Evolutionary conservation across 495 filamentous ascomycete species (phyloP), one percentile per base, ranked within the genome.

Genomic region (Penicillium crystallinum): DNA sequence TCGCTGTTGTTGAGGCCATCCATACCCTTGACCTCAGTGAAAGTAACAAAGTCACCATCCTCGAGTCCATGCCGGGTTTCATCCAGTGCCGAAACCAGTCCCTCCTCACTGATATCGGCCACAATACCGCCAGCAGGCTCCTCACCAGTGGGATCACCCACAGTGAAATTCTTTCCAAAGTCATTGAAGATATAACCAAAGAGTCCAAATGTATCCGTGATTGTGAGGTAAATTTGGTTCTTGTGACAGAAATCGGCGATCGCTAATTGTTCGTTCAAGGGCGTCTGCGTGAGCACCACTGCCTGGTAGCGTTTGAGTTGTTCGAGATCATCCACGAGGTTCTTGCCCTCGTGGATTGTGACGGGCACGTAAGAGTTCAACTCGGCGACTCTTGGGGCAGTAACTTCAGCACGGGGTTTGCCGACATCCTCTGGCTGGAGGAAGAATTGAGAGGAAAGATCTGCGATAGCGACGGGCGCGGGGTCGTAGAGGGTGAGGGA

Each of bases 121-220:
- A 99, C 81, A 52, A 99, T 97, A 17, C 95, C 95, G 61, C 69
- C 86, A n/a, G 86, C 73, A 22, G 88, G 85, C 44, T 86, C 87
- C 70, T 99, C 95, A 53, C 95, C 95, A 10, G 87, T 97, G 10
- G 91, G 73, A 66, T 99, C 95, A 46, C 90, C 84, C 33, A 91
- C 78, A 8, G 87, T 86, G 67, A 97, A 97, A 45, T 93, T 86
- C 66, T 93, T 83, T 54, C 95, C 95, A 64, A 97, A 97, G 63
- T 99, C 95, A 62, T 92, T 96, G 76, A 97, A 99, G 53, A 99
- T 87, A 52, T 84, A 85, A 18, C 95, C 95, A 69, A 99, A 99
- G 29, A 99, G 77, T 46, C 95, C 95, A 56, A 88, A 95, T 2
- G 87, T 95, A 61, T 96, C 90, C 14, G 89, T 79, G 39, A 89